Percentiles rank a stretch among this genome's conserved stretches.
phyloP scores from a whole-genome alignment of 1,139 yeast species.

The Magnusiomyces paraingens region DNA sequence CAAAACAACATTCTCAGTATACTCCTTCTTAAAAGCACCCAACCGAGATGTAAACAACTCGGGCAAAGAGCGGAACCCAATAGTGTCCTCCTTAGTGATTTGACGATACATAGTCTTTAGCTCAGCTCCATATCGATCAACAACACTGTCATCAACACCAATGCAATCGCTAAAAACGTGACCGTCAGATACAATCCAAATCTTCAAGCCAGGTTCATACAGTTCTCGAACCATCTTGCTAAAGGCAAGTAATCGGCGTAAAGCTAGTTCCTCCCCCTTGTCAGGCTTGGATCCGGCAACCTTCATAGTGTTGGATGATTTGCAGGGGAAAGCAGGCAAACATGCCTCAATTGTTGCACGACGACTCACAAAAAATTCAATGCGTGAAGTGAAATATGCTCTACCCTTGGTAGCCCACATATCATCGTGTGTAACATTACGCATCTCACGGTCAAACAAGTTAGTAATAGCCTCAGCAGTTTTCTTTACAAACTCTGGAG shows the following conservation, averaged over 20 bases:
- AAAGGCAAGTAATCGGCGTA: conserved; percentile 12
- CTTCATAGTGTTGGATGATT: conserved; percentile 15
- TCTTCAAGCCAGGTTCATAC: conserved; percentile 15
- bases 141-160: conserved; percentile 17
- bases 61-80: conserved; percentile 14
- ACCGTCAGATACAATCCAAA: conserved; percentile 18
- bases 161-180: conserved; percentile 18
- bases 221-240: conserved; percentile 9
- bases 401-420: conserved; percentile 12
- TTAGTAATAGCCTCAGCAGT: conserved; percentile 5
- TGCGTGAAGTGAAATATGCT: conserved; percentile 9
- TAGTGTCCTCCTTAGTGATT: conserved; percentile 11
- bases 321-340: conserved; percentile 17
- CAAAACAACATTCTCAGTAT: conserved; percentile 10
- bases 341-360: conserved; percentile 13
- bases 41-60: conserved; percentile 14
- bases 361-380: conserved; percentile 13
- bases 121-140: conserved; percentile 13
- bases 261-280: conserved; percentile 16
- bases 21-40: conserved; percentile 11
- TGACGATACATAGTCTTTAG: conserved; percentile 9
- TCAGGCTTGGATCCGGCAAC: conserved; percentile 15
- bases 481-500: background rate
- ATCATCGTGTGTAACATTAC: conserved; percentile 16
- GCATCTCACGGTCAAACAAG: conserved; percentile 14